A percentile compares a stretch with the other conserved stretches of the same genome.
Evolutionary conservation across 352 stramenopile species (phyloP).

Genomic region (Achlya hypogyna): DNA sequence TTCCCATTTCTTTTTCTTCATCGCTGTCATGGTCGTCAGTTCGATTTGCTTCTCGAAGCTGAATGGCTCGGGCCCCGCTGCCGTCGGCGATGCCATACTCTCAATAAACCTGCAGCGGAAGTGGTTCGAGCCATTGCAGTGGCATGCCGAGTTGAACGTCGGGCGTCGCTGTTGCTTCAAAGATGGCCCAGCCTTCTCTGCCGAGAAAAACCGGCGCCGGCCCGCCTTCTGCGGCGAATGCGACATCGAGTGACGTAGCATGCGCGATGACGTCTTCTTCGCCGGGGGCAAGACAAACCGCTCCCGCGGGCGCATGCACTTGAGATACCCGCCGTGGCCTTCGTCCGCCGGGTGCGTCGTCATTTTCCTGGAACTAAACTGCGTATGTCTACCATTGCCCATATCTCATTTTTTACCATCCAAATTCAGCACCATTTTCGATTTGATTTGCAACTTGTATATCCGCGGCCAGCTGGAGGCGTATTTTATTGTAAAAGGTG

Average conservation of each 20-base stretch:
- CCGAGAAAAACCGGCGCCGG: conserved; percentile 16
- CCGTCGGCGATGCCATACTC: background rate
- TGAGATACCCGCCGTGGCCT: conserved; percentile 16
- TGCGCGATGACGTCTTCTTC: background rate
- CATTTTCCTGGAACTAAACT: background rate
- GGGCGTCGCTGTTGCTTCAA: background rate
- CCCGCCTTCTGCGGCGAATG: background rate
- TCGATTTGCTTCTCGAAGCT: conserved; percentile 5
- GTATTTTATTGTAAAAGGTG: background rate
- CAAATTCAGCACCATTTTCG: background rate
- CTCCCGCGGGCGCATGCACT: conserved; percentile 18
- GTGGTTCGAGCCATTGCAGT: conserved; percentile 6
- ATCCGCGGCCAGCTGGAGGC: too few relatives aligned
- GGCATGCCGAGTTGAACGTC: conserved; percentile 1
- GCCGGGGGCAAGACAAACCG: conserved; percentile 1
- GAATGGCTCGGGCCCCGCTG: background rate
- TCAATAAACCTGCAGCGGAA: conserved; percentile 13
- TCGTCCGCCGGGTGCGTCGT: conserved; percentile 1
- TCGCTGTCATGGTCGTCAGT: conserved; percentile 6
- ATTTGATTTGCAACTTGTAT: background rate
- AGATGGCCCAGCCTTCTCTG: background rate
- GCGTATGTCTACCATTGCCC: background rate
- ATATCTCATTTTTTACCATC: background rate
- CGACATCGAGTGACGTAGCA: background rate
- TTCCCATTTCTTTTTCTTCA: conserved; percentile 22